phyloP scores from a whole-genome alignment of 2,329 filamentous ascomycete species.

The Acephala macrosclerotiorum region DNA sequence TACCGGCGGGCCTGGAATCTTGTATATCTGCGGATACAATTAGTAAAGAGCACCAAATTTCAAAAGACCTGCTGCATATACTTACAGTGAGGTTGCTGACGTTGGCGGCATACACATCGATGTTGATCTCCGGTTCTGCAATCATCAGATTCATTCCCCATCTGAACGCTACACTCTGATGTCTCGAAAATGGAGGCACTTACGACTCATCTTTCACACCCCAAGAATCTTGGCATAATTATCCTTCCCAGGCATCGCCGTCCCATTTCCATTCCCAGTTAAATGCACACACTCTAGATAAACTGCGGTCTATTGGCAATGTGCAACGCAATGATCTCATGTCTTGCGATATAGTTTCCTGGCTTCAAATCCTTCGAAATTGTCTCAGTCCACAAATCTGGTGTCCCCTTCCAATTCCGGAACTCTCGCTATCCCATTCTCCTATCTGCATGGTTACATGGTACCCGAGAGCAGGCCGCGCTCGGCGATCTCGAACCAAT shows the following conservation, averaged over 20 bases:
- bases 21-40: slow-evolving; percentile 8
- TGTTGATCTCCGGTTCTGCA: slow-evolving; percentile 31
- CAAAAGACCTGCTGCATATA: neutral
- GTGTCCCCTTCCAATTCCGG: slow-evolving; percentile 26
- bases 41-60: neutral
- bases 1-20: slow-evolving; percentile 19
- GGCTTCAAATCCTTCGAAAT: slow-evolving; percentile 55
- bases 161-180: neutral
- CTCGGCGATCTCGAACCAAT: slow-evolving; percentile 33
- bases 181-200: neutral
- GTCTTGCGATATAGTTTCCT: slow-evolving; percentile 32
- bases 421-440: slow-evolving; percentile 27
- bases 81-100: slow-evolving; percentile 19
- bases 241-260: slow-evolving; percentile 23
- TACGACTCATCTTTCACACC: slow-evolving; percentile 28
- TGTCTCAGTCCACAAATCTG: slow-evolving; percentile 53
- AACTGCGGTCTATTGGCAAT: slow-evolving; percentile 33
- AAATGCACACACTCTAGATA: slow-evolving; percentile 35
- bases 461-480: slow-evolving; percentile 23
- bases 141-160: slow-evolving; percentile 3
- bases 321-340: slow-evolving; percentile 36
- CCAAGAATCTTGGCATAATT: slow-evolving; percentile 27
- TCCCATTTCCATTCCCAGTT: slow-evolving; percentile 26
- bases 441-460: slow-evolving; percentile 26
- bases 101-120: slow-evolving; percentile 26